Evolutionary conservation across 257 asterid genomes (phyloP), one percentile per base, ranked within the genome.

Genomic region (Petunia axillaris): DNA sequence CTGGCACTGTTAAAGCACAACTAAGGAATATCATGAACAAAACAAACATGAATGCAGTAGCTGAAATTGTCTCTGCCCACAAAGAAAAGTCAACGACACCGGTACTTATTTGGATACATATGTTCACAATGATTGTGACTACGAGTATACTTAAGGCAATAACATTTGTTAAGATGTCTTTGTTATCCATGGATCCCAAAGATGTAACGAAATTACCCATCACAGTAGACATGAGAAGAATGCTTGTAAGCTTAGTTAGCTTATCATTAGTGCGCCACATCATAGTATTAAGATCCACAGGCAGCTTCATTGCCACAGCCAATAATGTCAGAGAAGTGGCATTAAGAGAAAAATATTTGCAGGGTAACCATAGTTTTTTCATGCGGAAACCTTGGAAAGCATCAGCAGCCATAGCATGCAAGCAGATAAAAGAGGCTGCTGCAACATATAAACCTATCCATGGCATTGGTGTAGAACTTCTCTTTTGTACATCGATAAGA

Each of bases 201-300:
- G 91, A 86, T 0, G 91, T 66, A 80, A 83, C 25, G 66, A 88
- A 78, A 57, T 86, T 88, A 35, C 85, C 88, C 88, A 85, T 88
- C 82, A 86, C 85, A 2, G 83, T 78, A 0, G 87, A 83, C 86
- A 86, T 25, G 66, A 88, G 85, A 3, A 81, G 84, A 37, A 85
- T 87, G 87, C 90, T 86, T 82, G 87, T 88, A 7, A 85, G 63
- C 82, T 87, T 87, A 1, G 91, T 85, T 5, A 87, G 89, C n/a
- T 87, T 82, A 64, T 83, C 89, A 0, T 84, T 80, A 43, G 16
- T 85, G 0, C 85, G 63, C 40, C 63, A 82, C 91, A 87, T 83
- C 5, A 80, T 79, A 2, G 88, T 83, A 25, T 85, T 87, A 54
- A 85, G 87, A 43, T 87, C 90, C 0, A 85, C 82, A 0, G 89